These are phyloP conservation scores for Corynespora cassiicola DNA, from an alignment of 2,329 filamentous ascomycete genomes.

Conservation along the genomic window DNA sequence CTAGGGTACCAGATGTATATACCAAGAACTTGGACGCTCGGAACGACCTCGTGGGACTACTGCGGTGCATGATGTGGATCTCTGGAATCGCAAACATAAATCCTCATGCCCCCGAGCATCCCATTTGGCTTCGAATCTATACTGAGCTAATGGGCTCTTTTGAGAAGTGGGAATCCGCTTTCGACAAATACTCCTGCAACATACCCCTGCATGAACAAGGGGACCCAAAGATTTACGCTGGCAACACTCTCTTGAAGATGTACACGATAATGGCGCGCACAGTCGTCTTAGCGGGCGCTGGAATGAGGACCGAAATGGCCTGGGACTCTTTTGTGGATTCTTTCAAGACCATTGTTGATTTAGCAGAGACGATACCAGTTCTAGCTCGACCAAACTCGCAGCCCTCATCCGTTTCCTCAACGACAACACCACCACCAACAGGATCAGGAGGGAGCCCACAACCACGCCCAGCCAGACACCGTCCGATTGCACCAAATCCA, in stretches of 20 bases:
- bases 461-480: slow-evolving; percentile 12
- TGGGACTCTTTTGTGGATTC: slow-evolving; percentile 30
- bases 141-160: slow-evolving; percentile 22
- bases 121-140: slow-evolving; percentile 25
- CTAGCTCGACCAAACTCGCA: slow-evolving; percentile 14
- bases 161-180: slow-evolving; percentile 24
- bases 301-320: slow-evolving; percentile 22
- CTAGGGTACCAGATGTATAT: slow-evolving; percentile 25
- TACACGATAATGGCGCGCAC: slow-evolving; percentile 27
- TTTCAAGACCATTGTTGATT: slow-evolving; percentile 32
- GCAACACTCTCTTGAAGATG: slow-evolving; percentile 31
- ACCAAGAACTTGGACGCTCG: slow-evolving; percentile 24
- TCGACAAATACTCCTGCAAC: slow-evolving; percentile 24
- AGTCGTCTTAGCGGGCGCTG: slow-evolving; percentile 22
- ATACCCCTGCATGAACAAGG: slow-evolving; percentile 20
- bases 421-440: slow-evolving; percentile 11
- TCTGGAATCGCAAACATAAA: slow-evolving; percentile 27
- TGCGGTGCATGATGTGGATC: slow-evolving; percentile 37
- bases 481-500: slow-evolving; percentile 15
- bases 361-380: slow-evolving; percentile 31
- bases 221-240: slow-evolving; percentile 31
- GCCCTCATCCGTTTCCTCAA: slow-evolving; percentile 11
- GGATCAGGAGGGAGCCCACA: slow-evolving; percentile 7
- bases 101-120: slow-evolving; percentile 21
- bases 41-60: slow-evolving; percentile 29